Conservation (phyloP, 345 rosid genomes). For the Physaria fendleri region DNA sequence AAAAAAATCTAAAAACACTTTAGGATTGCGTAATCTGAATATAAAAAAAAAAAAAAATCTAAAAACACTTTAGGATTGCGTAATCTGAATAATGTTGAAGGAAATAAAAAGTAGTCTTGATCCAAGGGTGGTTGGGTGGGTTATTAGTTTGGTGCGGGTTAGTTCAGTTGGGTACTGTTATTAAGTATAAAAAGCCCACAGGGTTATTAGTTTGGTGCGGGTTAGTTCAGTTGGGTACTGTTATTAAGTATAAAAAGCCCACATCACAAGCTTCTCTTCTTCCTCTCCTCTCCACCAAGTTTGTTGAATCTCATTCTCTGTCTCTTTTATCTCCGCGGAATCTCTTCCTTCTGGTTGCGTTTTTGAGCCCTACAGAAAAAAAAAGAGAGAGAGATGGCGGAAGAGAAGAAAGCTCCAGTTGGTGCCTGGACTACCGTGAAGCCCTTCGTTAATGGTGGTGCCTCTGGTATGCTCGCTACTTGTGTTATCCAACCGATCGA, state of each 20-base stretch:
- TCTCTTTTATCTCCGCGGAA: constrained; percentile 2
- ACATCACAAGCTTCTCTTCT: background rate
- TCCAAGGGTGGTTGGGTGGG: too few species aligned
- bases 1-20: background rate
- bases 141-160: constrained; percentile 23
- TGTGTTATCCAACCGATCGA: constrained; percentile 97
- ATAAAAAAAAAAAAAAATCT: too few species aligned
- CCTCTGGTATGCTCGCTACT: constrained; percentile 98
- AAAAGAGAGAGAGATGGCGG: constrained; percentile 48
- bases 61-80: background rate
- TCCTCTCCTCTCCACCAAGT: constrained; percentile 24
- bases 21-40: background rate
- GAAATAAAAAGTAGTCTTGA: too few species aligned
- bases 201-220: constrained; percentile 24
- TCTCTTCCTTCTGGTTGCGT: constrained; percentile 3
- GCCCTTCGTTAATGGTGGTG: constrained; percentile 95
- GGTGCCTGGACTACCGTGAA: constrained; percentile 76
- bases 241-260: constrained; percentile 17
- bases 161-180: constrained; percentile 10
- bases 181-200: constrained; percentile 16
- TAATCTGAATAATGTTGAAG: background rate
- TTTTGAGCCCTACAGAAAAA: too few species aligned
- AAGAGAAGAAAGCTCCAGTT: constrained; percentile 54
- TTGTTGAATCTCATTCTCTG: constrained; percentile 11
- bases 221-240: constrained; percentile 14